phyloP scores from a whole-genome alignment of 2,329 filamentous ascomycete genomes.

The Trichoderma sp. region DNA sequence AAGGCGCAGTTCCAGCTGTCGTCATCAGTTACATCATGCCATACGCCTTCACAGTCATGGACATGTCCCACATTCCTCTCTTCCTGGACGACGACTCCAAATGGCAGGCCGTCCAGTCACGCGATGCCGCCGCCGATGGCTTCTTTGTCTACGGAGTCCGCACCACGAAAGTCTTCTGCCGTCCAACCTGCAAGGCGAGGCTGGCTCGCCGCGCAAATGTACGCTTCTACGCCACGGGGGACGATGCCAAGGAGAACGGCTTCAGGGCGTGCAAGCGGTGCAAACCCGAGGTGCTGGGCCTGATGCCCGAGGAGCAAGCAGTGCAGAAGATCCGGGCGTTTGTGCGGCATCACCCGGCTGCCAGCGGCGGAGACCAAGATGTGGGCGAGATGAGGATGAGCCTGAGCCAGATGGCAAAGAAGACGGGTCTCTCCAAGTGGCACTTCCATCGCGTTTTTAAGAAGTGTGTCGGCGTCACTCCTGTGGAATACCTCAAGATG shows the following conservation, averaged over 20 bases:
- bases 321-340: constrained; percentile 46
- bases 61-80: constrained; percentile 11
- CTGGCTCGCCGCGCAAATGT: constrained; percentile 64
- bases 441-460: constrained; percentile 64
- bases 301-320: constrained; percentile 48
- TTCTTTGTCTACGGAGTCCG: constrained; percentile 49
- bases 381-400: constrained; percentile 33
- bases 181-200: constrained; percentile 62
- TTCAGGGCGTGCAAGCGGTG: constrained; percentile 63
- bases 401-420: constrained; percentile 52
- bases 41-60: background rate
- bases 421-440: constrained; percentile 57
- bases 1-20: background rate
- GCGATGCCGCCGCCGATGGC: constrained; percentile 43
- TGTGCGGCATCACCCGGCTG: constrained; percentile 37
- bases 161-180: constrained; percentile 58
- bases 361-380: constrained; percentile 30
- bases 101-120: constrained; percentile 43
- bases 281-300: constrained; percentile 46
- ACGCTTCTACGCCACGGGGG: constrained; percentile 52
- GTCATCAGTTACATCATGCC: background rate
- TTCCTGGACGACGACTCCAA: constrained; percentile 40
- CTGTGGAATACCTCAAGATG: constrained; percentile 38
- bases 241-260: constrained; percentile 50
- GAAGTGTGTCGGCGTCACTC: constrained; percentile 54